These are phyloP conservation scores for Neofusicoccum laricinum DNA, from an alignment of 2,329 filamentous ascomycete genomes.

Conservation along the genomic window DNA sequence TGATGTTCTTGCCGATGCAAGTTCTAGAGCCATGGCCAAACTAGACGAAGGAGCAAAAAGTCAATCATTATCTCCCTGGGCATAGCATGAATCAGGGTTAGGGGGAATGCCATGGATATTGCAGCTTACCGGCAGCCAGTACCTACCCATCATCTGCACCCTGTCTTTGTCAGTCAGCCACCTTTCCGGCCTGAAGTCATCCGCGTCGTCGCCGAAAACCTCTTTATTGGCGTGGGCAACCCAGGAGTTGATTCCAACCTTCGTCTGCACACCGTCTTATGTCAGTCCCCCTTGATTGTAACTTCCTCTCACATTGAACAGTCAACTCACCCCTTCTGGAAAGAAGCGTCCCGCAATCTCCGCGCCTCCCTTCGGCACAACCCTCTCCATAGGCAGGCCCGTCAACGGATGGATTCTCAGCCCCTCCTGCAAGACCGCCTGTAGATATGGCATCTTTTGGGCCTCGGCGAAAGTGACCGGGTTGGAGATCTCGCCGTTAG, in stretches of 20 bases:
- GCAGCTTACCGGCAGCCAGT: background rate
- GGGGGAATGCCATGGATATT: no score
- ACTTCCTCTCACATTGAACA: conserved; percentile 19
- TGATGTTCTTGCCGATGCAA: no score
- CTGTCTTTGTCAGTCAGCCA: conserved; percentile 22
- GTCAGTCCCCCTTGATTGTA: conserved; percentile 7
- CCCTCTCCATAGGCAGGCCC: background rate
- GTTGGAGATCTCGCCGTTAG: background rate
- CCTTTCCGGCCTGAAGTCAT: conserved; percentile 21
- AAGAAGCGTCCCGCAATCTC: conserved; percentile 7
- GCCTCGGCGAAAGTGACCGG: background rate
- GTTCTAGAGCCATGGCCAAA: no score
- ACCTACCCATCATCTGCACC: background rate
- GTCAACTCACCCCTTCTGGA: conserved; percentile 19
- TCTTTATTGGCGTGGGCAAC: conserved; percentile 35
- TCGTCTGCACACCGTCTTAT: background rate
- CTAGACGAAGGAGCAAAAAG: no score
- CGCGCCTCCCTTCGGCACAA: background rate
- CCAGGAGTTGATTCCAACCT: conserved; percentile 40
- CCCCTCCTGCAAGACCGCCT: conserved; percentile 26
- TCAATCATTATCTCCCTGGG: no score
- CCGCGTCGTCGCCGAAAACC: conserved; percentile 35
- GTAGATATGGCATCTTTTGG: conserved; percentile 16
- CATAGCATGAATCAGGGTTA: no score
- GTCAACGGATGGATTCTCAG: conserved; percentile 14